phyloP scores from a whole-genome alignment of 805 yeast species.

The Saccharomycopsis vini region DNA sequence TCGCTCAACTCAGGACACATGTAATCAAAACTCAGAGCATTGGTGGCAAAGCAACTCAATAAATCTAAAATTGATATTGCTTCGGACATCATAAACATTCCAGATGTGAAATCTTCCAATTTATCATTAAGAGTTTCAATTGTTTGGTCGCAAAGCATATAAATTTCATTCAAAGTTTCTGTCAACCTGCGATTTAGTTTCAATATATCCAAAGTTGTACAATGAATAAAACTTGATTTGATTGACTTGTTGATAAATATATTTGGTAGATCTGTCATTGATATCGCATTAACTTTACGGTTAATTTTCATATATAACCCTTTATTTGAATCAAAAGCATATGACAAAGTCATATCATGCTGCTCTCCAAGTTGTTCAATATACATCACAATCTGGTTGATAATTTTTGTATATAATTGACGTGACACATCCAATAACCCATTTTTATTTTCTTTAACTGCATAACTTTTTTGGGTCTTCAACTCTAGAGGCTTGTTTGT shows the following conservation, averaged over 20 bases:
- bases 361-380: conserved; percentile 24
- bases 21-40: conserved; percentile 23
- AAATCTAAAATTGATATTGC: conserved; percentile 36
- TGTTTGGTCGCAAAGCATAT: conserved; percentile 33
- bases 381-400: conserved; percentile 29
- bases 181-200: conserved; percentile 32
- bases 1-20: conserved; percentile 32
- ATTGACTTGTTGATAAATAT: conserved; percentile 27
- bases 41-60: conserved; percentile 27
- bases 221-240: conserved; percentile 30
- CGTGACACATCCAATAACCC: conserved; percentile 39
- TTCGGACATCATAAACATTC: conserved; percentile 35
- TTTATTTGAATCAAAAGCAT: conserved; percentile 28
- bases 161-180: conserved; percentile 28
- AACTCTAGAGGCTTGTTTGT: conserved; percentile 32
- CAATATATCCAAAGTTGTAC: conserved; percentile 32
- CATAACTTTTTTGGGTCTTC: conserved; percentile 5
- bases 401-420: conserved; percentile 30
- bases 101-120: conserved; percentile 22
- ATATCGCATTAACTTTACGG: conserved; percentile 17
- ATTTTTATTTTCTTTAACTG: conserved; percentile 30
- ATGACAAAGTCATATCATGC: conserved; percentile 24
- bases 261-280: conserved; percentile 23
- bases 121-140: conserved; percentile 27
- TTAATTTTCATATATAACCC: conserved; percentile 32